These are phyloP conservation scores for Aspergillus sojae DNA, from an alignment of 2,329 filamentous ascomycete species.

Conservation along the genomic window DNA sequence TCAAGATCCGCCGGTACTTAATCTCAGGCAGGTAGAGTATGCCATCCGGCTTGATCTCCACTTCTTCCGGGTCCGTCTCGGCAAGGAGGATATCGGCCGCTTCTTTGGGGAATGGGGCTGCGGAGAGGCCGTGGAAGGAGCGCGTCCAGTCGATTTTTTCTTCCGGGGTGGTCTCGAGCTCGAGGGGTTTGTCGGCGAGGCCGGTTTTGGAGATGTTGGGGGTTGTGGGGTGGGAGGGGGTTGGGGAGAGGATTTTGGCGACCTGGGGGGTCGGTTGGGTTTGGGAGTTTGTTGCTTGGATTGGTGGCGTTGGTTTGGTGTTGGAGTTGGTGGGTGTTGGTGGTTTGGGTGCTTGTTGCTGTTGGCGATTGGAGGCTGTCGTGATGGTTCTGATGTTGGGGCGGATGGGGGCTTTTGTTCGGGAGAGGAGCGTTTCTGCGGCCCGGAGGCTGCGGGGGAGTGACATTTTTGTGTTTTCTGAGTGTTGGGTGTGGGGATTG, in stretches of 20 bases:
- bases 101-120: constrained; percentile 70
- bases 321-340: constrained; percentile 11
- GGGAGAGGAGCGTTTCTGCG: constrained; percentile 21
- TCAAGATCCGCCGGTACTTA: constrained; percentile 91
- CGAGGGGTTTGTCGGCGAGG: constrained; percentile 38
- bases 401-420: constrained; percentile 14
- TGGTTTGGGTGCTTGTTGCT: constrained; percentile 14
- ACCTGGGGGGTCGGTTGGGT: constrained; percentile 15
- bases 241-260: constrained; percentile 24
- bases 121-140: constrained; percentile 79
- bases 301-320: not conserved
- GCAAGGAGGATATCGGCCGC: constrained; percentile 69
- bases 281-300: not conserved
- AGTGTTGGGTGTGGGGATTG: not conserved
- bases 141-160: constrained; percentile 75
- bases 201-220: constrained; percentile 44
- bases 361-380: not conserved
- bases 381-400: constrained; percentile 3
- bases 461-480: constrained; percentile 24
- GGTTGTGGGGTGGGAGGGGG: constrained; percentile 34
- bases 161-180: constrained; percentile 30
- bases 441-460: constrained; percentile 23
- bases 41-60: constrained; percentile 97
- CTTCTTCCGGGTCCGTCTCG: constrained; percentile 70
- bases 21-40: constrained; percentile 97